A percentile compares a stretch with the other conserved stretches of the same genome.
phyloP scores from a whole-genome alignment of 2,329 filamentous ascomycete species.

The Cladosporium sp. region DNA sequence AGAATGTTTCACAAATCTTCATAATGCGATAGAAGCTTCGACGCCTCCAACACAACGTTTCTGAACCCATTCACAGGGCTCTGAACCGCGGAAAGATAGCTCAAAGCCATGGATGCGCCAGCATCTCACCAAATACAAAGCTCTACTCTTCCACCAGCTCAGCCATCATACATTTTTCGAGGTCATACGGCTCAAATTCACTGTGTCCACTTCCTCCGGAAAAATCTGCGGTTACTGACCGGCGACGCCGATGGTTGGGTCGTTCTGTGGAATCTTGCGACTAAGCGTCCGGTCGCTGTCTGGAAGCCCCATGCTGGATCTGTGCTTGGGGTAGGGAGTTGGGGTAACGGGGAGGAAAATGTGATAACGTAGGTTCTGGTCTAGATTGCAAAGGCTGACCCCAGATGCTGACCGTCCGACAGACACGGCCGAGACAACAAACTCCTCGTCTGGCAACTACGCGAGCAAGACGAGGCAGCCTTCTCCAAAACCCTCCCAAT shows the following conservation, averaged over 20 bases:
- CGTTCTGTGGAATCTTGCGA: constrained; percentile 75
- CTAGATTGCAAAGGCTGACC: background rate
- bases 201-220: constrained; percentile 62
- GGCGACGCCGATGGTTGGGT: constrained; percentile 89
- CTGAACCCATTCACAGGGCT: no score
- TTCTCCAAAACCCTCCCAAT: constrained; percentile 67
- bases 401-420: constrained; percentile 7
- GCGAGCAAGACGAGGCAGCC: constrained; percentile 51
- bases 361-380: constrained; percentile 68
- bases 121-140: constrained; percentile 1
- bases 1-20: no score
- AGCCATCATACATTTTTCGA: constrained; percentile 67
- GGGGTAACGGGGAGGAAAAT: constrained; percentile 61
- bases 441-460: constrained; percentile 75
- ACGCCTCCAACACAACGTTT: no score
- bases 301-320: constrained; percentile 80
- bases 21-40: no score
- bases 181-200: constrained; percentile 81
- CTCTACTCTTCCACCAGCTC: constrained; percentile 39
- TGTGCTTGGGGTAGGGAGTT: constrained; percentile 67
- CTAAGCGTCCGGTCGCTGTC: constrained; percentile 72
- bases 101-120: background rate
- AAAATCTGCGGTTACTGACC: constrained; percentile 71
- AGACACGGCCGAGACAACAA: constrained; percentile 90
- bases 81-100: background rate